Percentiles rank a stretch among this genome's conserved stretches.
These are phyloP conservation scores for Talaromyces liani DNA, from an alignment of 495 filamentous ascomycete species.

Conservation along the genomic window DNA sequence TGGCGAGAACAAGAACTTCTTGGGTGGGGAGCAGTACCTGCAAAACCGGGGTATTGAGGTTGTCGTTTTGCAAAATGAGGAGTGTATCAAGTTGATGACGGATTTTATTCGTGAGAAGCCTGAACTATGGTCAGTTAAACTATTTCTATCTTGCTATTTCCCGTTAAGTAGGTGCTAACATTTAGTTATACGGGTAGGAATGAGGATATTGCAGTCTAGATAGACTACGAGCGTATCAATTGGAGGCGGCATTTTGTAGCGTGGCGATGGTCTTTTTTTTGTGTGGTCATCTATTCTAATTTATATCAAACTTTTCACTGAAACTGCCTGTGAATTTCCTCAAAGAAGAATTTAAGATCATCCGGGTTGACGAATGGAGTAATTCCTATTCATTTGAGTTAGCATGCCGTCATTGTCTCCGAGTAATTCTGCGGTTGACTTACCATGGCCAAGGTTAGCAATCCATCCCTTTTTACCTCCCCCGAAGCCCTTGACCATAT, in stretches of 20 bases:
- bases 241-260: background rate
- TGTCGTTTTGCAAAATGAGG: slow-evolving; percentile 58
- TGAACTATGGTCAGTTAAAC: slow-evolving; percentile 56
- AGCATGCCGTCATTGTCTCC: background rate
- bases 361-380: slow-evolving; percentile 92
- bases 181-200: slow-evolving; percentile 43
- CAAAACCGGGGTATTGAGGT: slow-evolving; percentile 67
- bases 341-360: slow-evolving; percentile 83
- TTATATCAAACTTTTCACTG: slow-evolving; percentile 1
- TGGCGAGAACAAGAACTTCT: slow-evolving; percentile 74
- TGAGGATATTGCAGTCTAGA: slow-evolving; percentile 64
- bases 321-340: slow-evolving; percentile 72
- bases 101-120: slow-evolving; percentile 71
- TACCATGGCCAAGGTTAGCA: slow-evolving; percentile 84
- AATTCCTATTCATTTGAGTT: slow-evolving; percentile 49
- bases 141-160: slow-evolving; percentile 6
- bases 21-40: slow-evolving; percentile 71
- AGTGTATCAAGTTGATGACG: slow-evolving; percentile 69
- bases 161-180: background rate
- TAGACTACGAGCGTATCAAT: slow-evolving; percentile 4
- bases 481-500: slow-evolving; percentile 81
- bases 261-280: background rate
- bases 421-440: slow-evolving; percentile 11
- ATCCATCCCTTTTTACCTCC: slow-evolving; percentile 86
- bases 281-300: background rate